phyloP scores from a whole-genome alignment of 164 flowering plant species.

The Litsea cubeba region DNA sequence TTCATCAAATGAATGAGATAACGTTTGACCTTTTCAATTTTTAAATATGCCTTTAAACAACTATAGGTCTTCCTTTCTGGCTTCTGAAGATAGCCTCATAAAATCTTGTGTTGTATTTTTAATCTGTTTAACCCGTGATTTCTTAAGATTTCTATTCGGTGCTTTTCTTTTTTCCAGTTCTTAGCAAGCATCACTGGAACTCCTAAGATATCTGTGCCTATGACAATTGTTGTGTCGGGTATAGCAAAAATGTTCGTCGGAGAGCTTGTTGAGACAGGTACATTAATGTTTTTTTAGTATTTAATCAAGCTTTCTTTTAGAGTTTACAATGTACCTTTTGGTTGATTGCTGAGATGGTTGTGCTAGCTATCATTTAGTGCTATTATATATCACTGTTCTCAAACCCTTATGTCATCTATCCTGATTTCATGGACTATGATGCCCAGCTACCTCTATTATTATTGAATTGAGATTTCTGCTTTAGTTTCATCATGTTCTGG shows the following conservation, averaged over 20 bases:
- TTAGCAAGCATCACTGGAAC: conserved; percentile 76
- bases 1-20: not conserved
- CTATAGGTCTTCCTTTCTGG: not conserved
- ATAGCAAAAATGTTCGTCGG: conserved; percentile 98
- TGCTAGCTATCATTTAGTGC: too few species aligned
- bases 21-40: not conserved
- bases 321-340: too few species aligned
- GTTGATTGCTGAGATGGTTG: too few species aligned
- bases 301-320: not conserved
- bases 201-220: conserved; percentile 78
- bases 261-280: conserved; percentile 91
- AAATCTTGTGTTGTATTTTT: not conserved
- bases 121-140: not conserved
- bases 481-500: too few species aligned
- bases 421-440: too few species aligned
- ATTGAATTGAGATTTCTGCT: too few species aligned
- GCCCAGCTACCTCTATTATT: too few species aligned
- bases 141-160: not conserved
- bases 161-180: conserved; percentile 42
- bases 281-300: not conserved
- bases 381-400: too few species aligned
- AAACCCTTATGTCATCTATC: too few species aligned
- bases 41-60: not conserved
- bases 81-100: not conserved
- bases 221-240: conserved; percentile 91